Percentiles rank a stretch among this genome's conserved stretches.
Evolutionary conservation across 2,329 filamentous ascomycete species (phyloP).

Genomic region (Aspergillus japonicus): DNA sequence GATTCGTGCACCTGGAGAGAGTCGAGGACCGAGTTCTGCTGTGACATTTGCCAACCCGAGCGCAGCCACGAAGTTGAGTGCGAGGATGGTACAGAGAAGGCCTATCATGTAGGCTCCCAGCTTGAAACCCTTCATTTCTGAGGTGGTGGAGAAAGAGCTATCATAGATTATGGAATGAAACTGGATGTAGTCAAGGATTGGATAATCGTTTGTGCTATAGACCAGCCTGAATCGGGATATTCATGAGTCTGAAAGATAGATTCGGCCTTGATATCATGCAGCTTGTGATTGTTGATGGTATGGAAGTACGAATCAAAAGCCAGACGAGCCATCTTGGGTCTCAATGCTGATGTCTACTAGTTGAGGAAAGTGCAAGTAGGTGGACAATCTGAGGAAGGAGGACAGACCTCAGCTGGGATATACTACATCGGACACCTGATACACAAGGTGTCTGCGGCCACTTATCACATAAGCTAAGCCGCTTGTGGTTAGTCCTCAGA

Average conservation of each 20-base stretch:
- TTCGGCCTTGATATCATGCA: neutral
- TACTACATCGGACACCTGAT: neutral
- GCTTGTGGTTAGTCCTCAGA: neutral
- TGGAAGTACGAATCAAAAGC: neutral
- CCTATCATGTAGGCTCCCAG: neutral
- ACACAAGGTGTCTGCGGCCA: neutral
- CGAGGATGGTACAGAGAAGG: neutral
- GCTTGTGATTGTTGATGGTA: neutral
- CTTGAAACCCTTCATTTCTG: neutral
- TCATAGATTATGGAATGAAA: fast-evolving
- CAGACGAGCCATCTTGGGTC: neutral
- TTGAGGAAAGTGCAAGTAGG: neutral
- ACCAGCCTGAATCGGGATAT: neutral
- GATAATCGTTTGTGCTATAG: neutral
- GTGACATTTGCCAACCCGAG: neutral
- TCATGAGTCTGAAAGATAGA: neutral
- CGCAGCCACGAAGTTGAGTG: neutral
- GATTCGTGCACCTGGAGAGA: constrained; percentile 10
- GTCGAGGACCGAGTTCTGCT: neutral
- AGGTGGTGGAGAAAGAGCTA: neutral
- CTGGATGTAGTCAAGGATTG: neutral
- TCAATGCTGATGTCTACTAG: neutral
- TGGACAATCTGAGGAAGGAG: neutral
- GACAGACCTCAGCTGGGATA: neutral
- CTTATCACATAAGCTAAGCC: neutral